These are phyloP conservation scores for Themeda triandra DNA, from an alignment of 176 grass and related monocot genomes.

Conservation along the genomic window DNA sequence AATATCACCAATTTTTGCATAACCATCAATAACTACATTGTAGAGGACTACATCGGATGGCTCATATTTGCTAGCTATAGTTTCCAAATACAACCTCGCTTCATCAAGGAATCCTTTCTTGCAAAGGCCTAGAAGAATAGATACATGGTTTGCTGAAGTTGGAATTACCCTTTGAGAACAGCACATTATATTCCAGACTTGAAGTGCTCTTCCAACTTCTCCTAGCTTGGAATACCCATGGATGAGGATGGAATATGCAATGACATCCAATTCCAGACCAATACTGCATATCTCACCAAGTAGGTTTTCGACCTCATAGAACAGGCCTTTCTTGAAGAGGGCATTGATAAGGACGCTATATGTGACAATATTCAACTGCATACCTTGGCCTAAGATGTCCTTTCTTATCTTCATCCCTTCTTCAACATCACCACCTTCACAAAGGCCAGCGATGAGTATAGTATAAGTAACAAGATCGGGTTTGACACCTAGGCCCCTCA, in stretches of 20 bases:
- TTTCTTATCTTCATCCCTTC: constrained; percentile 74
- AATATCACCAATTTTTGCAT: constrained; percentile 77
- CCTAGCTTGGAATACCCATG: constrained; percentile 76
- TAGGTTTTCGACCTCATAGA: constrained; percentile 74
- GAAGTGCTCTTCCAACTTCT: constrained; percentile 75
- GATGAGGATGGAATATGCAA: constrained; percentile 93
- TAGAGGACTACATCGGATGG: constrained; percentile 58
- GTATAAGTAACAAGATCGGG: constrained; percentile 88
- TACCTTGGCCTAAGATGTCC: constrained; percentile 61
- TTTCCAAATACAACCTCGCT: constrained; percentile 84
- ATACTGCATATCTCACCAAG: constrained; percentile 67
- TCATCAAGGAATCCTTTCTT: constrained; percentile 66
- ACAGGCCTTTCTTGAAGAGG: constrained; percentile 62
- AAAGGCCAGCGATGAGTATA: constrained; percentile 69
- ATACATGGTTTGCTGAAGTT: constrained; percentile 57
- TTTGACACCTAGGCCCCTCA: constrained; percentile 64
- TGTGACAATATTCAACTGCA: constrained; percentile 86
- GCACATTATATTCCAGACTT: constrained; percentile 70
- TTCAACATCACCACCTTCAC: constrained; percentile 76
- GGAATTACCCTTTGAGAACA: constrained; percentile 51
- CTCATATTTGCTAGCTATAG: constrained; percentile 51
- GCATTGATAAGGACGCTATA: constrained; percentile 82
- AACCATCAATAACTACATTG: constrained; percentile 86
- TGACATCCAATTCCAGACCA: constrained; percentile 79
- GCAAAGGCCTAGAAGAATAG: constrained; percentile 74